These are phyloP conservation scores for Xylaria sp. DNA, from an alignment of 2,329 filamentous ascomycete genomes.

Conservation along the genomic window DNA sequence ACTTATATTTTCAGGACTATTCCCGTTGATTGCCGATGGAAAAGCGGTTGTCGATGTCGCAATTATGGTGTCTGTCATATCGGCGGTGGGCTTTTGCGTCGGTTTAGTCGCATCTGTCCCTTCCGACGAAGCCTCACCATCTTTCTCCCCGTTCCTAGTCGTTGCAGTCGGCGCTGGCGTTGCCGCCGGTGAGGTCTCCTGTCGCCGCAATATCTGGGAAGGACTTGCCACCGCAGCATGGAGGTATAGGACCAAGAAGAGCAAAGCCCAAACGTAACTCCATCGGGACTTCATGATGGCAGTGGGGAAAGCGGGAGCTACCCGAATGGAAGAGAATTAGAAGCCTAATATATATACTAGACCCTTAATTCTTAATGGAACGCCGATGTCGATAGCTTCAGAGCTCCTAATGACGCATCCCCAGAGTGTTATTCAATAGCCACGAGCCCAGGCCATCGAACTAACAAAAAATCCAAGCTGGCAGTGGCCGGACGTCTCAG, in stretches of 20 bases:
- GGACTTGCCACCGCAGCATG: constrained; percentile 46
- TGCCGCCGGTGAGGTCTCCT: constrained; percentile 40
- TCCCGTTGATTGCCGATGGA: constrained; percentile 42
- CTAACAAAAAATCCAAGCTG: background rate
- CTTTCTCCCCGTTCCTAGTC: constrained; percentile 12
- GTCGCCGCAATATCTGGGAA: constrained; percentile 42
- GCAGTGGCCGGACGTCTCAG: background rate
- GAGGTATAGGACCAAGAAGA: constrained; percentile 48
- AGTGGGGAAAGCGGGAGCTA: background rate
- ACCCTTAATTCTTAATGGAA: constrained; percentile 13
- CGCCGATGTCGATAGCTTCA: constrained; percentile 19
- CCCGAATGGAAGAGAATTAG: background rate
- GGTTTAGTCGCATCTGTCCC: constrained; percentile 14
- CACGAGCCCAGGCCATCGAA: constrained; percentile 7
- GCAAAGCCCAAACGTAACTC: constrained; percentile 44
- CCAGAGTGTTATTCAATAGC: constrained; percentile 19
- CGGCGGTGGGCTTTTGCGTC: constrained; percentile 10
- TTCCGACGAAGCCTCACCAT: constrained; percentile 26
- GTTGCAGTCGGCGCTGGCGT: constrained; percentile 32
- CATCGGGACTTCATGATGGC: constrained; percentile 44
- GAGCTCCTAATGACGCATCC: constrained; percentile 29
- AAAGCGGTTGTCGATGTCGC: constrained; percentile 33
- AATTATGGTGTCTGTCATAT: constrained; percentile 20
- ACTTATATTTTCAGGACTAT: constrained; percentile 34
- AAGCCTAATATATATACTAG: background rate